Percentiles rank a stretch among this genome's conserved stretches.
Evolutionary conservation across 371 early-diverging fungal species (phyloP).

Genomic region (Nosema bombycis): DNA sequence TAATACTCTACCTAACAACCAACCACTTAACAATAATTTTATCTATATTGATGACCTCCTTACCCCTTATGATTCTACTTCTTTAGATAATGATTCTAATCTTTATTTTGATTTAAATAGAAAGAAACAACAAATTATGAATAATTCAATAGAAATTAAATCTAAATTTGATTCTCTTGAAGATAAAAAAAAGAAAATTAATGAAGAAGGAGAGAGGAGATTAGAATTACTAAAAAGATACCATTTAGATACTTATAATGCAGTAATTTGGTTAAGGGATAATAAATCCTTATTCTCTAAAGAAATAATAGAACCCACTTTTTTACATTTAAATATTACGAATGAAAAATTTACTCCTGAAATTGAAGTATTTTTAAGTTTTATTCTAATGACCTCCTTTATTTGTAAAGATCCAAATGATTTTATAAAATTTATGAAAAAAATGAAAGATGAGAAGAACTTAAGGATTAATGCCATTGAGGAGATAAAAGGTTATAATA

Average conservation of each 20-base stretch:
- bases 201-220: constrained; percentile 46
- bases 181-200: constrained; percentile 38
- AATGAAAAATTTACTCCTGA: constrained; percentile 55
- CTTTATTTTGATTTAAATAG: too few relatives aligned
- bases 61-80: constrained; percentile 1
- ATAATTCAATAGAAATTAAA: too few relatives aligned
- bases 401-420: constrained; percentile 59
- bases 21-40: too few relatives aligned
- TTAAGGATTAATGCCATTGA: constrained; percentile 60
- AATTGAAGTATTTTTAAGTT: constrained; percentile 60
- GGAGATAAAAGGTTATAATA: constrained; percentile 25
- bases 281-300: constrained; percentile 57
- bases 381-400: constrained; percentile 63
- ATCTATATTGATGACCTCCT: constrained; percentile 20
- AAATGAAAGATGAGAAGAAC: constrained; percentile 62
- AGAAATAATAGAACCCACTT: constrained; percentile 62
- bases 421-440: constrained; percentile 55
- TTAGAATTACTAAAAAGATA: constrained; percentile 57
- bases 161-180: constrained; percentile 48
- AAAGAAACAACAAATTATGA: too few relatives aligned
- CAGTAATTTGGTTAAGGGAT: constrained; percentile 57
- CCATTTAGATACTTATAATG: constrained; percentile 64
- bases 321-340: constrained; percentile 57
- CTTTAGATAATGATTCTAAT: constrained; percentile 23
- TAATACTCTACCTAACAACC: too few relatives aligned